Evolutionary conservation across 352 stramenopile species (phyloP), one percentile per base, ranked within the genome.

Genomic region (Phytophthora syringae): DNA sequence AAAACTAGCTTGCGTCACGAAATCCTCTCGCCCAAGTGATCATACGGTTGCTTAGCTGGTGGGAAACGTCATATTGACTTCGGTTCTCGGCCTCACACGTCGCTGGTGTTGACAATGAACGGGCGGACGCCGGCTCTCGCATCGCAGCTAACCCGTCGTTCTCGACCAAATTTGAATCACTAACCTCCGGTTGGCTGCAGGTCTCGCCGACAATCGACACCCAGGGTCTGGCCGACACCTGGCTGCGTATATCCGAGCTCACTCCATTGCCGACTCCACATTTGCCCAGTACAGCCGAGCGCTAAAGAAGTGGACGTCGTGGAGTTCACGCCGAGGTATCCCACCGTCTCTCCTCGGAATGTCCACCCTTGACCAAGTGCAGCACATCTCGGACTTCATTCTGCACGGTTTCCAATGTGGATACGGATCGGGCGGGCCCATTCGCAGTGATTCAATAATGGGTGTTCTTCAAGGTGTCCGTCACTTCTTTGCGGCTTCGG

Each of bases 21-120:
- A n/a, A n/a, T n/a, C n/a, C n/a, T n/a, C n/a, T n/a, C n/a, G n/a
- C n/a, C n/a, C 58, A 72, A 56, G 44, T 43, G 4, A 42, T 60
- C 30, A 43, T 42, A 11, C 5, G 28, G 18, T 24, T 59, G 22
- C 16, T 57, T 48, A 5, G 15, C 28, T 57, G 32, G 25, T 49
- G 49, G 52, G 24, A 60, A 43, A 37, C 44, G 2, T 40, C 37
- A 30, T 36, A 22, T 25, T 4, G n/a, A 24, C 34, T 47, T 16
- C 34, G 51, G 7, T 60, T 67, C 50, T 67, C 59, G 28, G 30
- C 59, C n/a, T 39, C 49, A 7, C 48, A 54, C n/a, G 48, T 54
- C 4, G 28, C 48, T 30, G 48, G 48, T 54, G 48, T 44, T 21
- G 48, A 44, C 28, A 44, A 54, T 44, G 32, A 44, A 20, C 28